Percentiles rank a stretch among this genome's conserved stretches.
Conservation (phyloP, 345 rosid genomes). For the Sisymbrium altissimum region DNA sequence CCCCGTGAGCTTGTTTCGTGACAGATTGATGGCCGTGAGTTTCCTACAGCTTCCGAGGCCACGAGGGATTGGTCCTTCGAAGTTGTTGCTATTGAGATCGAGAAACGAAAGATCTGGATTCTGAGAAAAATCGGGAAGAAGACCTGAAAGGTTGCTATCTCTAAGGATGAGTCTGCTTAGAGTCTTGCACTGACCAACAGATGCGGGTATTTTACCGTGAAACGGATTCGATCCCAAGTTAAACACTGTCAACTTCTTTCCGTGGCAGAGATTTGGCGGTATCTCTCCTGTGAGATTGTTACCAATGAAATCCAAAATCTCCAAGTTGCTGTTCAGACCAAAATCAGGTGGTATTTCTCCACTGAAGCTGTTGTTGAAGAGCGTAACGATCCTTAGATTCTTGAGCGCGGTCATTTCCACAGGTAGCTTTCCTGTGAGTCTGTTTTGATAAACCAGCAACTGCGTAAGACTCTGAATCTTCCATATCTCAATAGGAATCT, state of each 20-base stretch:
- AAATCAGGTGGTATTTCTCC: conserved; percentile 61
- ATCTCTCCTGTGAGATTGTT: conserved; percentile 61
- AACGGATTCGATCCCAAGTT: conserved; percentile 56
- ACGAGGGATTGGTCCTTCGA: conserved; percentile 55
- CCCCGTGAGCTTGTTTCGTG: conserved; percentile 53
- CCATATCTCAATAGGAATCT: conserved; percentile 67
- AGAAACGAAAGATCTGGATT: conserved; percentile 40
- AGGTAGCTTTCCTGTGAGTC: conserved; percentile 62
- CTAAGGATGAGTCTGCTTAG: conserved; percentile 57
- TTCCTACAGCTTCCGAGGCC: conserved; percentile 49
- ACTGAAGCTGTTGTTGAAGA: conserved; percentile 52
- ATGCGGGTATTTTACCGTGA: conserved; percentile 51
- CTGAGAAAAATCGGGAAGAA: conserved; percentile 49
- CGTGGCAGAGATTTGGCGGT: conserved; percentile 58
- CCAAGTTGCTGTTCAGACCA: conserved; percentile 64
- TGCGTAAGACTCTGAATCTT: conserved; percentile 50
- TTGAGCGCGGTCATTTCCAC: conserved; percentile 54
- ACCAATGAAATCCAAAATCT: conserved; percentile 53
- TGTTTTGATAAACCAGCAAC: conserved; percentile 54
- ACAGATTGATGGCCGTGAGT: conserved; percentile 47
- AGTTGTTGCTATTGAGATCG: conserved; percentile 49
- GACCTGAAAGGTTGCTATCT: conserved; percentile 48
- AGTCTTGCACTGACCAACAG: conserved; percentile 46
- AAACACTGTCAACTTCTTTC: conserved; percentile 45
- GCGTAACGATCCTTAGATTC: conserved; percentile 46